Evolutionary conservation across 164 flowering plant genomes (phyloP), one percentile per base, ranked within the genome.

Genomic region (Annona cherimola): DNA sequence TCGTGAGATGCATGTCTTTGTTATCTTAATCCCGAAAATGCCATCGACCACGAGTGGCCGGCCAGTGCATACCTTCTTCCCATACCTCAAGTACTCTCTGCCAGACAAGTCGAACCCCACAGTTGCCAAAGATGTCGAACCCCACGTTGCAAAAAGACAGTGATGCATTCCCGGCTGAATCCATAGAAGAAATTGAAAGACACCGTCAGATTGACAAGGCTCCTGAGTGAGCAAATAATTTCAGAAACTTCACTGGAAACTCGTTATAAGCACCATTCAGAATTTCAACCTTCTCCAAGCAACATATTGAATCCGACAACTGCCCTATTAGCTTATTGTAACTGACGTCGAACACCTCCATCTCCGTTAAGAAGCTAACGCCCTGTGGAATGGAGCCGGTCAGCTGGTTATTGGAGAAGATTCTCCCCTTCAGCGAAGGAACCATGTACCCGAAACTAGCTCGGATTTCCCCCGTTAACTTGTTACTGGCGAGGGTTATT

Each of bases 341-440:
- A 83, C 99, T 95, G 65, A 88, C 78, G 80, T 95, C 99, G 71
- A 95, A 73, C 3, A 95, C 92, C 70, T 90, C 81, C 72, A 93
- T 74, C 42, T 83, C 88, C n/a, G 84, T 40, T 66, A 90, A 79
- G 26, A 88, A 57, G 75, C 98, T 98, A 61, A 91, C 76, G 4
- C 93, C 96, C 67, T 90, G 81, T 7, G 99, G 99, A 19, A 95
- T 84, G 83, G 98, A 95, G 3, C 99, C 98, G 19, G 92, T 87
- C 44, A 95, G 75, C 73, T 86, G 88, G 76, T 95, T 93, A 72
- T 95, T 95, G 2, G 89, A 72, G 60, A 95, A 85, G 77, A 95
- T 70, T 16, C 93, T 83, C 78, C 92, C 99, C 78, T 86, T 95
- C 3, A 95, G 11, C 39, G 67, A 72, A 8, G 90, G 60, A 66